Percentiles rank a stretch among this genome's conserved stretches.
These are phyloP conservation scores for Aspergillus pseudoterreus DNA, from an alignment of 2,329 filamentous ascomycete genomes.

Conservation along the genomic window DNA sequence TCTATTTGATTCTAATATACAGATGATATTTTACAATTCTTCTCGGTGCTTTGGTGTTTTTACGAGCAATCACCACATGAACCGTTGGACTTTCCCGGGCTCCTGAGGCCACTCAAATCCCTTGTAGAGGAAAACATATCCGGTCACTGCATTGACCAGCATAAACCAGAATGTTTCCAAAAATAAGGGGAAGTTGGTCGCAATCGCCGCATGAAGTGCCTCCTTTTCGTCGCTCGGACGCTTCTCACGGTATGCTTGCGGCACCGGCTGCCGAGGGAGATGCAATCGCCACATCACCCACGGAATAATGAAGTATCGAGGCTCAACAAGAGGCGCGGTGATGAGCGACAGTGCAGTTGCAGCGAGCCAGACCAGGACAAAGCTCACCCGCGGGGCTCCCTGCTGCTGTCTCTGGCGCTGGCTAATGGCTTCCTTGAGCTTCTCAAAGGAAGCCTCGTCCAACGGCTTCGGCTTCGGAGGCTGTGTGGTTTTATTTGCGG, in stretches of 20 bases:
- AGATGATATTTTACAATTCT: too few species aligned
- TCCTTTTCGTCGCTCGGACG: slow-evolving; percentile 19
- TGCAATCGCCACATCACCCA: slow-evolving; percentile 91
- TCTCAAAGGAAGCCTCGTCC: slow-evolving; percentile 25
- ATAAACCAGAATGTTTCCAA: slow-evolving; percentile 58
- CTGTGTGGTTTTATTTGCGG: slow-evolving; percentile 15
- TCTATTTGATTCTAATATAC: too few species aligned
- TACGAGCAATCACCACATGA: slow-evolving; percentile 55
- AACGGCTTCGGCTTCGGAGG: slow-evolving; percentile 17
- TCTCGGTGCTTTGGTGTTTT: too few species aligned
- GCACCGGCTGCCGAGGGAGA: slow-evolving; percentile 52
- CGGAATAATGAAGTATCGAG: slow-evolving; percentile 90
- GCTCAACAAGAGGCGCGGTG: slow-evolving; percentile 89
- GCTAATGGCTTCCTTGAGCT: slow-evolving; percentile 26
- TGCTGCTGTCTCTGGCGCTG: slow-evolving; percentile 27
- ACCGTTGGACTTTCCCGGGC: slow-evolving; percentile 56
- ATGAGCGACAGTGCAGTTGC: slow-evolving; percentile 75
- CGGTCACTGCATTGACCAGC: slow-evolving; percentile 36
- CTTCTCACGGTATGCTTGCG: slow-evolving; percentile 25
- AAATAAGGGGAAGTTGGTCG: slow-evolving; percentile 28
- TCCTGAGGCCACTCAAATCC: slow-evolving; percentile 25
- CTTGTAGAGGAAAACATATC: slow-evolving; percentile 20
- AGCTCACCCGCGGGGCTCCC: slow-evolving; percentile 44
- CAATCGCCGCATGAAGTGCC: slow-evolving; percentile 23
- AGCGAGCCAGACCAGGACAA: slow-evolving; percentile 60